Evolutionary conservation across 352 stramenopile genomes (phyloP).

Genomic region (Phytophthora fragariae): DNA sequence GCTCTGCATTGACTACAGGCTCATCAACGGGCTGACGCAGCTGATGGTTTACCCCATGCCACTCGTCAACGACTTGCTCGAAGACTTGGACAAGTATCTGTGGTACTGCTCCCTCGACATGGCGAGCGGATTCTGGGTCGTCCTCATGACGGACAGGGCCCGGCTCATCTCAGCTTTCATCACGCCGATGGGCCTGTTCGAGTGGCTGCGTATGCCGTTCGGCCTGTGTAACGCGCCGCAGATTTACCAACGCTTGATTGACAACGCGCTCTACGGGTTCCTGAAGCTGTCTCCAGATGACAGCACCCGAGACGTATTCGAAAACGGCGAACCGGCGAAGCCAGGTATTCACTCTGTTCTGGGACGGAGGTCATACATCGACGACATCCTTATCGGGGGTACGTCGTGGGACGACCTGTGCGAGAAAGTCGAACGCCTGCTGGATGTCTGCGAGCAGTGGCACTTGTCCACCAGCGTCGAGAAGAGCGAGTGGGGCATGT

Average conservation of each 20-base stretch:
- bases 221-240: slow-evolving; percentile 32
- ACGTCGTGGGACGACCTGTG: too few species aligned
- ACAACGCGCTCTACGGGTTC: slow-evolving; percentile 31
- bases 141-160: slow-evolving; percentile 24
- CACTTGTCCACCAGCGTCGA: slow-evolving; percentile 28
- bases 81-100: slow-evolving; percentile 16
- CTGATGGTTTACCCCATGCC: too few species aligned
- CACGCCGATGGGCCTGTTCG: slow-evolving; percentile 27
- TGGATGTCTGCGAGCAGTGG: slow-evolving; percentile 21
- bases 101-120: slow-evolving; percentile 35
- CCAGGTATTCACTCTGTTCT: too few species aligned
- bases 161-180: slow-evolving; percentile 32
- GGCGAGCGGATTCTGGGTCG: slow-evolving; percentile 33
- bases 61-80: slow-evolving; percentile 1
- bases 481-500: slow-evolving; percentile 26
- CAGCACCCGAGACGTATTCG: neutral
- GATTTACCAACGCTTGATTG: slow-evolving; percentile 36
- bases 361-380: too few species aligned
- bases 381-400: too few species aligned
- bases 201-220: slow-evolving; percentile 37
- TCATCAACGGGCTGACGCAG: too few species aligned
- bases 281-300: too few species aligned
- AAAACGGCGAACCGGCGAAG: neutral
- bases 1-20: too few species aligned
- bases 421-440: slow-evolving; percentile 5